Percentiles rank a stretch among this genome's conserved stretches.
Evolutionary conservation across 495 filamentous ascomycete species (phyloP).

Genomic region (Aspergillus panamensis): DNA sequence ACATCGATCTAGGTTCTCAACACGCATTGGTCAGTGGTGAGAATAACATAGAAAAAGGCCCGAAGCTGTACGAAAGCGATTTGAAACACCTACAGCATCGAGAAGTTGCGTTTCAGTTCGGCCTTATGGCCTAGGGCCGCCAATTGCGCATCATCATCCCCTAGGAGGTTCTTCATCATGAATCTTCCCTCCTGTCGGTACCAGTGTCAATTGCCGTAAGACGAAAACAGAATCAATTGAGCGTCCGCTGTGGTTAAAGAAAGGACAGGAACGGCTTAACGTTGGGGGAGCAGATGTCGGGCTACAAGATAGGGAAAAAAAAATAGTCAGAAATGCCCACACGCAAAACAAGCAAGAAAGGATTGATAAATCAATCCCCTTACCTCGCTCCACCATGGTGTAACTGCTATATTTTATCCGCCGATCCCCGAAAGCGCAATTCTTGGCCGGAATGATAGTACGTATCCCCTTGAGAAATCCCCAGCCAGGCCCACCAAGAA

Average conservation of each 20-base stretch:
- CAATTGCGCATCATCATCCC: constrained; percentile 50
- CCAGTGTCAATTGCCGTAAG: neutral
- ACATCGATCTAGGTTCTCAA: constrained; percentile 40
- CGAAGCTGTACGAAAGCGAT: neutral
- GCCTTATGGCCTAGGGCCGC: constrained; percentile 64
- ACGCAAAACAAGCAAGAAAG: neutral
- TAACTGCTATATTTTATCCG: neutral
- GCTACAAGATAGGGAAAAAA: neutral
- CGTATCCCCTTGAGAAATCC: neutral
- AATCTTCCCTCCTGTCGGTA: neutral
- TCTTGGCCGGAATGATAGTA: neutral
- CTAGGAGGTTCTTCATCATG: constrained; percentile 26
- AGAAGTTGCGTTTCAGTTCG: constrained; percentile 59
- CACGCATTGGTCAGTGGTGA: constrained; percentile 8
- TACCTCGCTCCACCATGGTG: constrained; percentile 6
- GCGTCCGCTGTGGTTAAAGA: neutral
- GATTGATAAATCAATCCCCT: neutral
- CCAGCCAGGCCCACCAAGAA: neutral
- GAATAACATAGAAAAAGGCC: constrained; percentile 1
- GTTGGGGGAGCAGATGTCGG: neutral
- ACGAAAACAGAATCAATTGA: constrained; percentile 8
- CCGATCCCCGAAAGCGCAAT: neutral
- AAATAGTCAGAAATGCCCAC: neutral
- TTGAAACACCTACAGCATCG: constrained; percentile 35
- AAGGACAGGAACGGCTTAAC: neutral